Evolutionary conservation across 192 early-diverging fungal genomes (phyloP), one percentile per base, ranked within the genome.

Genomic region (Podila clonocystis): DNA sequence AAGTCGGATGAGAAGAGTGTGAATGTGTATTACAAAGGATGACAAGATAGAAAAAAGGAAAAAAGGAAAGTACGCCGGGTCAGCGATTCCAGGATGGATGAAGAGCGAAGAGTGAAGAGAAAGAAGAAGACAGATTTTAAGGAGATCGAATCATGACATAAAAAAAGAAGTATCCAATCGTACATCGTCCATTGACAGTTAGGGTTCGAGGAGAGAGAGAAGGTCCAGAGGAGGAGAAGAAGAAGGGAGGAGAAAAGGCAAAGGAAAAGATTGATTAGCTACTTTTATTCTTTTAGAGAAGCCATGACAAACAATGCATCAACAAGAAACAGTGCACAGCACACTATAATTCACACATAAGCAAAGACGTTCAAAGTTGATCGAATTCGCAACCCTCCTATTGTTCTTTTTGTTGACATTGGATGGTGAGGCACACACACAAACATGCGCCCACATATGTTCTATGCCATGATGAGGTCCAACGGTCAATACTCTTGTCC

Each of bases 241-340:
- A 20, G 30, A 50, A 57, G 9, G 9, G 45, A 49, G 36, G 31
- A 41, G 62, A 52, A 26, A 49, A 66, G 33, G 31, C 12, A 36
- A 15, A 59, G 22, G n/a, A 26, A 59, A 45, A 45, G 41, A 6
- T 26, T 62, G 36, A 24, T 70, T 60, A 70, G 57, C 68, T 62
- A 49, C 34, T 63, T 30, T 45, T 63, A 38, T 45, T 63, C 11
- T 15, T 63, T 55, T 55, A 11, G 2, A 26, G 24, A 55, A 26
- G 24, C n/a, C 24, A n/a, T 24, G 52, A 26, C n/a, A 55, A 55
- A 55, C 17, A 1, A 0, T 17, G 20, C 52, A n/a, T 55, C 1
- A 0, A 22, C 50, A 55, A 55, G 50, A 52, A 17, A 24, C n/a
- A 55, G 11, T 22, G 11, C 52, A 55, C 52, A 24, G 20, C 52